Conservation (phyloP, 345 rosid species). For the Citrus hindsii region DNA sequence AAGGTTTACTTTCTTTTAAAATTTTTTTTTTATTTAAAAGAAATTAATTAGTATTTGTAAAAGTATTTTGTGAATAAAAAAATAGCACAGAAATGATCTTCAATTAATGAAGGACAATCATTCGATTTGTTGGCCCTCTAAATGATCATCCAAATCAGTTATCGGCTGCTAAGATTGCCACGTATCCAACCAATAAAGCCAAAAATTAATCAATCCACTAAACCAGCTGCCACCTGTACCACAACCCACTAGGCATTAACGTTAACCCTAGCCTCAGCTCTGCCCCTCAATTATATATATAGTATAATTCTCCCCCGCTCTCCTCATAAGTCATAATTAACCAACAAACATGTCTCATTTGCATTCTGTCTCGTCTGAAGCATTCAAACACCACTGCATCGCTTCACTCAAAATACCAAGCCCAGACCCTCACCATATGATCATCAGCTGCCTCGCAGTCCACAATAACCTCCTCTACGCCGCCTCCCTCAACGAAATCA, state of each 20-base stretch:
- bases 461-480: constrained; percentile 38
- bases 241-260: too few relatives aligned
- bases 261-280: not conserved
- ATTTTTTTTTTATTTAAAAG: too few relatives aligned
- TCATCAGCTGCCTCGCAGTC: constrained; percentile 45
- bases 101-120: not conserved
- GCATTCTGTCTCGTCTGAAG: not conserved
- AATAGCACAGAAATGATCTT: not conserved
- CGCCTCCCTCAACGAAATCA: constrained; percentile 30
- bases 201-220: not conserved
- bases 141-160: not conserved
- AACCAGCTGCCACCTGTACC: not conserved
- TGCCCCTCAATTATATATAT: not conserved
- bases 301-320: not conserved
- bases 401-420: constrained; percentile 24
- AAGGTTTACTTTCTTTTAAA: too few relatives aligned
- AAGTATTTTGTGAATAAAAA: too few relatives aligned
- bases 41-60: too few relatives aligned
- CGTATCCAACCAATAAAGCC: constrained; percentile 6
- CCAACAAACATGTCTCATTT: not conserved
- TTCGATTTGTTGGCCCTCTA: constrained; percentile 4
- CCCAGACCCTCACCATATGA: constrained; percentile 11
- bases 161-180: not conserved
- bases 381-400: constrained; percentile 13
- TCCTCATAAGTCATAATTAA: not conserved